Evolutionary conservation across 129 eudicot genomes (phyloP).

Genomic region (Flaveria robusta): DNA sequence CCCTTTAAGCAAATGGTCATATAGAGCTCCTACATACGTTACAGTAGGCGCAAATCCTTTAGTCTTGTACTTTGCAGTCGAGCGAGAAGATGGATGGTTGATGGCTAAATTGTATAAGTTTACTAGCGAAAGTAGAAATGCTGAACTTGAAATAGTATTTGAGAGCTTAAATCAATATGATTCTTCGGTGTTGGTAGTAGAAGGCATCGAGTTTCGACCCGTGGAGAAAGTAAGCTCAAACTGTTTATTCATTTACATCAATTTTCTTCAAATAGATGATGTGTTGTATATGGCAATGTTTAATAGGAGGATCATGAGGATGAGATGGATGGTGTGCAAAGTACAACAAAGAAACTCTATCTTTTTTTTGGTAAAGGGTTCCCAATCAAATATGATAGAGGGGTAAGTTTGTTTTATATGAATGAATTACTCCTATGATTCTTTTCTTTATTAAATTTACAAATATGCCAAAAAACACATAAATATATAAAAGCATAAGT

Average conservation of each 20-base stretch:
- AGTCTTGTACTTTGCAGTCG: not conserved
- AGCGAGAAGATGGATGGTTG: not conserved
- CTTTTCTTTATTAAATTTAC: not conserved
- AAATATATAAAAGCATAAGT: too few relatives aligned
- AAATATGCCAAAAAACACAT: not conserved
- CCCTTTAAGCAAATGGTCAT: not conserved
- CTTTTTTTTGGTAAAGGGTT: constrained; percentile 12
- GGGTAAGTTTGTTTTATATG: not conserved
- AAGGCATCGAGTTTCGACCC: constrained; percentile 16
- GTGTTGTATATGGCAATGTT: not conserved
- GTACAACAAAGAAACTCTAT: constrained; percentile 26
- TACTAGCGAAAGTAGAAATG: not conserved
- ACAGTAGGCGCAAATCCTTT: not conserved
- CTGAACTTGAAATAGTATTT: not conserved
- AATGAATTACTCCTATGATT: not conserved
- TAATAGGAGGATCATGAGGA: not conserved
- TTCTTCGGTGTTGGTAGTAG: not conserved
- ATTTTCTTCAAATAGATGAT: too few relatives aligned
- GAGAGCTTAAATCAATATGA: not conserved
- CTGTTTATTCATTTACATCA: too few relatives aligned
- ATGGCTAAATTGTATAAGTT: constrained; percentile 1
- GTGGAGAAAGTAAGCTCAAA: not conserved
- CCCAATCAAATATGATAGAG: not conserved
- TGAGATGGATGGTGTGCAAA: not conserved
- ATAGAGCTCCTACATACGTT: not conserved